Evolutionary conservation across 2,329 filamentous ascomycete species (phyloP).

Genomic region (Bipolaris gigantea): DNA sequence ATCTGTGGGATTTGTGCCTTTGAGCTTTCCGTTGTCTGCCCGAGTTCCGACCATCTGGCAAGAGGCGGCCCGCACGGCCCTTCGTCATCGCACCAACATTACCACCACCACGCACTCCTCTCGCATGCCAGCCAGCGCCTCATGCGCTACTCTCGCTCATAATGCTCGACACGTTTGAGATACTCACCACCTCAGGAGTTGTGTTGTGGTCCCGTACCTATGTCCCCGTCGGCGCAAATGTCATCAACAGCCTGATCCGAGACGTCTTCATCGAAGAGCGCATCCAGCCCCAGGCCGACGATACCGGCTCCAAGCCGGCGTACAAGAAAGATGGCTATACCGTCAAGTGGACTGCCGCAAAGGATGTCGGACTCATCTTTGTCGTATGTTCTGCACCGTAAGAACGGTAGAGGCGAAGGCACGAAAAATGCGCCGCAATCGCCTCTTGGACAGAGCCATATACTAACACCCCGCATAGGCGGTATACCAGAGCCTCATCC

Average conservation of each 20-base stretch:
- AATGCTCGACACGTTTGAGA: conserved; percentile 97
- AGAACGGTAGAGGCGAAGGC: background rate
- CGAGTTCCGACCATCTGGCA: conserved; percentile 25
- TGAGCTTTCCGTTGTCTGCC: conserved; percentile 10
- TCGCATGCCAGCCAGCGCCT: conserved; percentile 3
- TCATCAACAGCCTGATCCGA: conserved; percentile 93
- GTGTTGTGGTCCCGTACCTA: conserved; percentile 95
- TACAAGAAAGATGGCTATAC: conserved; percentile 95
- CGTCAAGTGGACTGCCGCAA: conserved; percentile 87
- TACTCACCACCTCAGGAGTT: conserved; percentile 91
- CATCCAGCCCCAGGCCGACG: conserved; percentile 62
- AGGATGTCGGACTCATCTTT: conserved; percentile 93
- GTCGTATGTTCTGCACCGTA: conserved; percentile 62
- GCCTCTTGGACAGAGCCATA: background rate
- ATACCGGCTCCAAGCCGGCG: conserved; percentile 66
- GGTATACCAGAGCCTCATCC: conserved; percentile 92
- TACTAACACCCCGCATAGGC: conserved; percentile 59
- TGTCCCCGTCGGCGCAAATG: conserved; percentile 73
- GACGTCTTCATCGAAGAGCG: conserved; percentile 98
- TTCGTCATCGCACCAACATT: conserved; percentile 33
- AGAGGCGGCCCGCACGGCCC: conserved; percentile 21
- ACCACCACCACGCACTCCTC: conserved; percentile 5
- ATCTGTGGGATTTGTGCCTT: conserved; percentile 15
- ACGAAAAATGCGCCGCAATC: background rate
- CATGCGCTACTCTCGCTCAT: conserved; percentile 4